Base-by-base conservation (phyloP, 2,329 filamentous ascomycete species). In the Ilyonectria sp. region DNA sequence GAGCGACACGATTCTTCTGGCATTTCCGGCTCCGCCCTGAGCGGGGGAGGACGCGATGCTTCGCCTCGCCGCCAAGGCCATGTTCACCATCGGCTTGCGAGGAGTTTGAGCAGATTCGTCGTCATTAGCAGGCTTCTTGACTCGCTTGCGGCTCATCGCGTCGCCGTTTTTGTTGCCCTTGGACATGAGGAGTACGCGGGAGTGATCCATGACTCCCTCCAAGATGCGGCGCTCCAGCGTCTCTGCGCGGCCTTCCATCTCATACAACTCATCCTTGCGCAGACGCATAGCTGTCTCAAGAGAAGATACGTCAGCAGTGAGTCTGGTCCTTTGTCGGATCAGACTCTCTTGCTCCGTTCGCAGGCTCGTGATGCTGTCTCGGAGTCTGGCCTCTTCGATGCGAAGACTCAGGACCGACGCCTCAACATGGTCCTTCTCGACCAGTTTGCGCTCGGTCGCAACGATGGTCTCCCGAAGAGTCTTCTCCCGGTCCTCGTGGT, bases 131-230 rank as follows among this genome's bases (percentile, higher is more conserved):
- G 80, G 78, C 66, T 85, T 86, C 74, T 85, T 82, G 65, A 85
- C 80, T 8, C 88, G 84, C 80, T 90, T 90, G 57, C 87, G 86
- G 78, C 82, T 89, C 88, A 90, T 90, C 67, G 84, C 82, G 60
- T 90, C 88, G 11, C 84, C 81, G 11, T 82, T 82, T 74, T 84
- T 85, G 72, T 80, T 83, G 4, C 88, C 83, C 82, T 93, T 92
- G 72, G 90, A 86, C 84, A 96, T 93, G 65, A 98, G 88, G n/a
- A 98, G 86, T 29, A 95, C 91, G 7, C 95, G 92, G 21, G 95
- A 98, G 79, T 98, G 95, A 75, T 98, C 95, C 83, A 99, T 97
- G 69, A 98, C 94, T 29, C 95, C 95, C 72, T 98, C 95, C 35
- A 99, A 84, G 73, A 99, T 97, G 29, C 96, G 91, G 59, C 95